Percentiles rank a stretch among this genome's conserved stretches.
Conservation (phyloP, 1,139 yeast genomes). For the Lizanozyma gosingica region DNA sequence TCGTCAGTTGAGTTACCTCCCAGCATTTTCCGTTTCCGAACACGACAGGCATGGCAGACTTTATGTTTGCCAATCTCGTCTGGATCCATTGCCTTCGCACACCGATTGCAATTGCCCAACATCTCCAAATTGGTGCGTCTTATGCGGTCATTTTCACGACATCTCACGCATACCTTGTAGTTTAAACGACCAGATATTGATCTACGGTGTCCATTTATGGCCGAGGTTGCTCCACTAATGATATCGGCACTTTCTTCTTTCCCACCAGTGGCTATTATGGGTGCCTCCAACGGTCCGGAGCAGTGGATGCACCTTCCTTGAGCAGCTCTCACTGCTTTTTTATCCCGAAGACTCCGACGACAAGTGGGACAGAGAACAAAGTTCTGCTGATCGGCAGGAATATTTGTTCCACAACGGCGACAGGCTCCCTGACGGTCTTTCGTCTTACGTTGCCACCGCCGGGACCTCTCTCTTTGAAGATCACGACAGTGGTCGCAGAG, state of each 20-base stretch:
- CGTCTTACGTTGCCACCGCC: conserved; percentile 58
- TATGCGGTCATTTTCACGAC: conserved; percentile 52
- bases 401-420: conserved; percentile 50
- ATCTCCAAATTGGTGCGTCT: conserved; percentile 48
- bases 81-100: conserved; percentile 40
- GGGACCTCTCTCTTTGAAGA: conserved; percentile 50
- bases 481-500: conserved; percentile 59
- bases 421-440: conserved; percentile 55
- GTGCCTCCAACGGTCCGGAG: conserved; percentile 47
- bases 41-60: conserved; percentile 46
- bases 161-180: conserved; percentile 54
- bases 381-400: conserved; percentile 40
- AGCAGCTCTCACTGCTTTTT: conserved; percentile 51
- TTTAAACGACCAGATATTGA: conserved; percentile 9
- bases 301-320: conserved; percentile 64
- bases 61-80: conserved; percentile 44
- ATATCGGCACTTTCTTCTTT: conserved; percentile 6
- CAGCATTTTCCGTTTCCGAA: conserved; percentile 35
- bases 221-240: background rate
- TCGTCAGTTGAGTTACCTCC: background rate
- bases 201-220: background rate
- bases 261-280: conserved; percentile 21
- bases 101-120: conserved; percentile 53
- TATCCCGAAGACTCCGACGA: conserved; percentile 42
- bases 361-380: conserved; percentile 56